Evolutionary conservation across 768 basidiomycete species (phyloP).

Genomic region (Kwoniella sp.): DNA sequence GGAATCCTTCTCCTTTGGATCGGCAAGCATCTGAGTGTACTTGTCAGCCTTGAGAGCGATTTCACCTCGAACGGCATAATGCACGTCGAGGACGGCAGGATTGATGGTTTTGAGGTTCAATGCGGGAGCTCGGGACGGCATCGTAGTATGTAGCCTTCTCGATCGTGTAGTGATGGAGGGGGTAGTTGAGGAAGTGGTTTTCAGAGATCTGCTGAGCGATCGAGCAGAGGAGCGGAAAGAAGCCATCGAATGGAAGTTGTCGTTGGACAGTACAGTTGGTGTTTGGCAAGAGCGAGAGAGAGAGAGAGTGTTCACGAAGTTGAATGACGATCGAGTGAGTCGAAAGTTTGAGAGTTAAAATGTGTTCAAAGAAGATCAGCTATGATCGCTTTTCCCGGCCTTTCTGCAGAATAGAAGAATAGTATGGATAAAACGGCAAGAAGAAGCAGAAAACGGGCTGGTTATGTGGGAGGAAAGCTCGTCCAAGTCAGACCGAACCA

Average conservation of each 20-base stretch:
- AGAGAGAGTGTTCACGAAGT: not conserved
- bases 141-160: conserved; percentile 15
- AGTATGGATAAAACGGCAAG: not conserved
- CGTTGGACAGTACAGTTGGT: not conserved
- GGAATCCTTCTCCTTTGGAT: conserved; percentile 10
- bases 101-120: conserved; percentile 76
- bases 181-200: not conserved
- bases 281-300: no score
- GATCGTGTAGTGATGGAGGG: not conserved
- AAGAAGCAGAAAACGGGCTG: not conserved
- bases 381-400: not conserved
- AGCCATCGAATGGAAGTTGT: not conserved
- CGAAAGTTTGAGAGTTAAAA: not conserved
- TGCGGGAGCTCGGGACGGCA: conserved; percentile 25
- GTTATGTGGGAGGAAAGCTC: no score
- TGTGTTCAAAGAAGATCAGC: not conserved
- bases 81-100: conserved; percentile 77
- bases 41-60: conserved; percentile 91
- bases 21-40: conserved; percentile 67
- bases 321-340: not conserved
- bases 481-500: no score
- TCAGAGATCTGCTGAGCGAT: not conserved
- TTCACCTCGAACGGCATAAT: conserved; percentile 97
- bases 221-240: not conserved
- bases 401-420: not conserved